Percentiles rank a stretch among this genome's conserved stretches.
Conservation (phyloP, 1,284 basidiomycete genomes). For the Cryptococcus sp. region DNA sequence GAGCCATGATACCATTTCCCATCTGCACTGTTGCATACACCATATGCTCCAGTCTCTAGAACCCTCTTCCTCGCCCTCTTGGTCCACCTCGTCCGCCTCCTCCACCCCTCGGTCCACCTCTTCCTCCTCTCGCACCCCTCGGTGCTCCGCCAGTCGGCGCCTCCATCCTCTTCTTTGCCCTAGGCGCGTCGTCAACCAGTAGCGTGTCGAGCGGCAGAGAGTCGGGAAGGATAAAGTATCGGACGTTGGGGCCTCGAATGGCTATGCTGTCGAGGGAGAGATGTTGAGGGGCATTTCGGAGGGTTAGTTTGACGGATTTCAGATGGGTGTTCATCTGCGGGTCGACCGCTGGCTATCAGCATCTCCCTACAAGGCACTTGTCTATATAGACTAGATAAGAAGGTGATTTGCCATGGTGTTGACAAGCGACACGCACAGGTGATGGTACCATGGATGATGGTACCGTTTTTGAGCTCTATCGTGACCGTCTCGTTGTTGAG, state of each 20-base stretch:
- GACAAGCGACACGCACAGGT: slow-evolving; percentile 60
- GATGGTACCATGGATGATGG: slow-evolving; percentile 91
- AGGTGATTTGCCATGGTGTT: neutral
- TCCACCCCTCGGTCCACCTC: slow-evolving; percentile 30
- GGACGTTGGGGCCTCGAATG: slow-evolving; percentile 87
- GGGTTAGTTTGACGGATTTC: slow-evolving; percentile 94
- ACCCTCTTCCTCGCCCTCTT: slow-evolving; percentile 27
- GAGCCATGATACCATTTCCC: no score
- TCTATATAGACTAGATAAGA: no score
- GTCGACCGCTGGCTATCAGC: slow-evolving; percentile 64
- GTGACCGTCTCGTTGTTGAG: slow-evolving; percentile 99
- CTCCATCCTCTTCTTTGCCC: slow-evolving; percentile 70
- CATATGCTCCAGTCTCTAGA: no score
- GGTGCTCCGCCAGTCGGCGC: slow-evolving; percentile 21
- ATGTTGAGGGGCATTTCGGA: slow-evolving; percentile 56
- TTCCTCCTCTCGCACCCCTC: slow-evolving; percentile 31
- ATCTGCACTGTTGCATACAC: no score
- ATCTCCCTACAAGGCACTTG: neutral
- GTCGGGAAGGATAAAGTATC: slow-evolving; percentile 83
- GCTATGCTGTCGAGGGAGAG: slow-evolving; percentile 74
- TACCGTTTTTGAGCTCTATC: slow-evolving; percentile 97
- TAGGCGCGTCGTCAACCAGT: slow-evolving; percentile 94
- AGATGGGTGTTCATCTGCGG: slow-evolving; percentile 98
- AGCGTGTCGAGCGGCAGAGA: slow-evolving; percentile 93
- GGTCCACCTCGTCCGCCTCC: slow-evolving; percentile 31